phyloP scores from a whole-genome alignment of 78 protist species.

The Protostelium mycophagum region DNA sequence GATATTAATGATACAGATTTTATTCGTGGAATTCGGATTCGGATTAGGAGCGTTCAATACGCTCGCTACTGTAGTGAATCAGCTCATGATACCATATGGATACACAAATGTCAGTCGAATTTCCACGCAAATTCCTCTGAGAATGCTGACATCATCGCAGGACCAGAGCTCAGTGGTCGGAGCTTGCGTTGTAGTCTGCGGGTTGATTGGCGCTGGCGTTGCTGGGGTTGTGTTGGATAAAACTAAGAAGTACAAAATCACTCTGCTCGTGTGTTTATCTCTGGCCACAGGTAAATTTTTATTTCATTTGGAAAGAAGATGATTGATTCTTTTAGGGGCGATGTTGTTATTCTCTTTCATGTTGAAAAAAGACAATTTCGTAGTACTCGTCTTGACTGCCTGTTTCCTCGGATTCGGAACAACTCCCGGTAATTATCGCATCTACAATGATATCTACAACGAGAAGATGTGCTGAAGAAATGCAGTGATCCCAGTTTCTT shows the following conservation, averaged over 20 bases:
- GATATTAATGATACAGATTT: background rate
- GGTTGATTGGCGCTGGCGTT: background rate
- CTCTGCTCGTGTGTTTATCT: background rate
- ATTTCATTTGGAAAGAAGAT: no score
- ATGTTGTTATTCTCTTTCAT: background rate
- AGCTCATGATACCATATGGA: constrained; percentile 2
- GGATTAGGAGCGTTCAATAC: background rate
- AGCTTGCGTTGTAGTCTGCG: background rate
- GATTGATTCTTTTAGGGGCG: background rate
- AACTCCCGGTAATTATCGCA: background rate
- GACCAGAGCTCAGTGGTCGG: background rate
- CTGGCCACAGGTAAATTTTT: background rate
- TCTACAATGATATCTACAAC: no score
- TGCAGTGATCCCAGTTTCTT: background rate
- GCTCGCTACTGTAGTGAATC: background rate
- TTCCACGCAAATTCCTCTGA: background rate
- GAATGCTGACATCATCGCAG: no score
- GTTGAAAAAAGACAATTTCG: background rate
- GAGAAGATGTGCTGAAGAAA: no score
- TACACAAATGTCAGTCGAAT: background rate
- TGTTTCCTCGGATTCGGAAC: background rate
- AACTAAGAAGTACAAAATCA: background rate
- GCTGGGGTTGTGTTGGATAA: background rate
- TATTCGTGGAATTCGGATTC: background rate
- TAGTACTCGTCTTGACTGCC: background rate